Conservation (phyloP, 495 filamentous ascomycete genomes). For the Bathelium albidoporum region DNA sequence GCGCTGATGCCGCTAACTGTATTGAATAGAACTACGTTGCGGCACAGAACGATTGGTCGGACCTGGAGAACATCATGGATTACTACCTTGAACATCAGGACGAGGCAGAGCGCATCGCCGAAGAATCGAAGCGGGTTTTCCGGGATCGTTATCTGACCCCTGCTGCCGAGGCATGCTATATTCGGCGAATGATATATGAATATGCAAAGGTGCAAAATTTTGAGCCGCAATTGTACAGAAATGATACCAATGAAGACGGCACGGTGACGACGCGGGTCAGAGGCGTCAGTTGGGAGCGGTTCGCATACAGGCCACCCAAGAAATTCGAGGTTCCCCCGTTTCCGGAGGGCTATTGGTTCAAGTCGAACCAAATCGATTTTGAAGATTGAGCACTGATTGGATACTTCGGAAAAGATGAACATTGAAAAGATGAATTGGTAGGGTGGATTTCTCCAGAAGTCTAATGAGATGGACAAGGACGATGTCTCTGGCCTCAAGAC, state of each 20-base stretch:
- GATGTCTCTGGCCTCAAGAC: too few relatives aligned
- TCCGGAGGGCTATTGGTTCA: neutral
- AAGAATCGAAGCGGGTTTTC: slow-evolving; percentile 4
- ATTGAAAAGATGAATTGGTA: too few relatives aligned
- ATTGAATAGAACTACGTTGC: slow-evolving; percentile 44
- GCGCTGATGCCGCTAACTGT: neutral
- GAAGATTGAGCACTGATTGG: neutral
- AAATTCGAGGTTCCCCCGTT: neutral
- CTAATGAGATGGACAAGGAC: too few relatives aligned
- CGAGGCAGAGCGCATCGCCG: slow-evolving; percentile 33
- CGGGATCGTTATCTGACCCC: slow-evolving; percentile 12
- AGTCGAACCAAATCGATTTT: slow-evolving; percentile 1
- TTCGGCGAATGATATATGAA: slow-evolving; percentile 1
- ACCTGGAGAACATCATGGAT: slow-evolving; percentile 44
- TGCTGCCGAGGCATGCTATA: slow-evolving; percentile 14
- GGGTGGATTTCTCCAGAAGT: too few relatives aligned
- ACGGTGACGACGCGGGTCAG: neutral
- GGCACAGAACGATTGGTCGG: slow-evolving; percentile 44
- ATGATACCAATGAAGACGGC: neutral
- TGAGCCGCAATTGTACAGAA: neutral
- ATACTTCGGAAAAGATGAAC: neutral
- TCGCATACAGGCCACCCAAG: neutral
- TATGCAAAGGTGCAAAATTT: slow-evolving; percentile 1
- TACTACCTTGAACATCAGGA: slow-evolving; percentile 40
- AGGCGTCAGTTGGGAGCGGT: neutral